Conservation (phyloP, 2,329 filamentous ascomycete species). For the Calonectria ilicicola region DNA sequence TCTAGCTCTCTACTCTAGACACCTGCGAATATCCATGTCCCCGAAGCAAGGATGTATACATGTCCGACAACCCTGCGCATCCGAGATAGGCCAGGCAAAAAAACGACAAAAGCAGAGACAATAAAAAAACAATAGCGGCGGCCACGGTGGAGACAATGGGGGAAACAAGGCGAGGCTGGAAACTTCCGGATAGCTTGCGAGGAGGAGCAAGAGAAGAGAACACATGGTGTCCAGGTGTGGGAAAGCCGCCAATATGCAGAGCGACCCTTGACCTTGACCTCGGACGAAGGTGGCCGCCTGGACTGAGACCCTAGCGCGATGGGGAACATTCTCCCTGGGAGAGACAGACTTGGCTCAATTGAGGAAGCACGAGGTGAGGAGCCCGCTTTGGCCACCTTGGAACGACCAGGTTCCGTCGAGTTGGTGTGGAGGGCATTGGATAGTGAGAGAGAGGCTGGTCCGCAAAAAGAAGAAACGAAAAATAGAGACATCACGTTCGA, state of each 20-base stretch:
- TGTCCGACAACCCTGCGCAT: conserved; percentile 3
- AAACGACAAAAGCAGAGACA: not conserved
- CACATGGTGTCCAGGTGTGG: not conserved
- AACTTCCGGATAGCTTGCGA: conserved; percentile 6
- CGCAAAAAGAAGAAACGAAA: not conserved
- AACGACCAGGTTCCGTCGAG: not conserved
- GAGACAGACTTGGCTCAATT: not conserved
- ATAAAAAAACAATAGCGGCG: not conserved
- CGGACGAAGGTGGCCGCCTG: conserved; percentile 15
- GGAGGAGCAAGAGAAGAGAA: not conserved
- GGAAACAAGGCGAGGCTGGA: not conserved
- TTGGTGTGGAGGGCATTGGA: not conserved
- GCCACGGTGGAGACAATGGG: not conserved
- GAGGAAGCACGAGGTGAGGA: not conserved
- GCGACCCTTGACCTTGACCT: not conserved
- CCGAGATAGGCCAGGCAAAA: not conserved
- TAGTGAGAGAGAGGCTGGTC: not conserved
- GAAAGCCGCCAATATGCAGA: not conserved
- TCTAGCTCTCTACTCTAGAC: not conserved
- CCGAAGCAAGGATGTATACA: not conserved
- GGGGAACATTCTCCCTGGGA: not conserved
- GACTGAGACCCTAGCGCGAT: conserved; percentile 28
- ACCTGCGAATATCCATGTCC: not conserved
- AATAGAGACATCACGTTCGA: not conserved
- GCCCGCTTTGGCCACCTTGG: conserved; percentile 3